Base-by-base conservation (phyloP, 148 eudicot genomes). In the Rhododendron kiyosumense region DNA sequence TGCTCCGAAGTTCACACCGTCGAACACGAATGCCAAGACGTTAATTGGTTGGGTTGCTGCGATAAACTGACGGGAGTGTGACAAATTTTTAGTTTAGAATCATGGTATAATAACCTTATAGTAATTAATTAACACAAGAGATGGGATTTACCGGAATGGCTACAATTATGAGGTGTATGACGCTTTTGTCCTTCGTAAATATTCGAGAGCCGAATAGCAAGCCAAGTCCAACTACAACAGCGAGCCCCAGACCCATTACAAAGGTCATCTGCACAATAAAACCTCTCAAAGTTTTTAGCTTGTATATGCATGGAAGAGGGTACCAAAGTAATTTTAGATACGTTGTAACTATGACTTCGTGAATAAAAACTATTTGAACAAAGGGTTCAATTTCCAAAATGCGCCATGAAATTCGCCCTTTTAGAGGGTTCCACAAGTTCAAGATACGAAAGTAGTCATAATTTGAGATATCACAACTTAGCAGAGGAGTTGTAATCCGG, bases 1-100 rank as follows among this genome's bases (percentile, higher is more conserved):
- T 82, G 94, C 98, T 73, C 98, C 98, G 65, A 92, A 96, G 86
- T 96, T 94, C 46, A 94, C 92, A 0, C 98, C 98, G 78, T 96
- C 98, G 36, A 94, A 93, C 10, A 93, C 95, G 79, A 96, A 96
- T 5, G 98, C 94, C 86, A 96, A 63, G 0, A 94, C 90, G 78
- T 96, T 96, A 65, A 96, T 92, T 0, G 98, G 96, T 81, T 96
- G 98, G 7, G 98, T 96, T 30, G 88, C 94, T 32, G 98, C 98
- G 17, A 96, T 93, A 88, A 94, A 94, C 95, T 93, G 89, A 67
- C 24, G 79, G 49, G 45, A 45, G 43, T 14, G 63, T 12, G 7
- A 26, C 24, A 82, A 2, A 32, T 24, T 10, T n/a, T 84, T 6
- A 52, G 81, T 52, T 57, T 34, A 8, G 81, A 77, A 24, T n/a